phyloP scores from a whole-genome alignment of 306 rosid species.

The Oemleria cerasiformis region DNA sequence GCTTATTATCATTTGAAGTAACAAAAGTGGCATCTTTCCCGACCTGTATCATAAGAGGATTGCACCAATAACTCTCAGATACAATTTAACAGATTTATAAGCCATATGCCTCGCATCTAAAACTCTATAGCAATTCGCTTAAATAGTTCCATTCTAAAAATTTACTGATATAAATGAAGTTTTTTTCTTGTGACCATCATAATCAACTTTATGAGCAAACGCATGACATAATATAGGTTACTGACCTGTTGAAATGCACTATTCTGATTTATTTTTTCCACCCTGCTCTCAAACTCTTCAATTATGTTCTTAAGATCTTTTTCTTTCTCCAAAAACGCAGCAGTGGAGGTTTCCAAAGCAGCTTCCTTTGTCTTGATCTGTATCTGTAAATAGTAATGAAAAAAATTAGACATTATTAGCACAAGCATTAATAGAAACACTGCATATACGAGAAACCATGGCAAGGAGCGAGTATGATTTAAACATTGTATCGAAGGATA shows the following conservation, averaged over 20 bases:
- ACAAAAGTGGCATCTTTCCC: slow-evolving; percentile 24
- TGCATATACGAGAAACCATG: background rate
- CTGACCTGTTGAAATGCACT: slow-evolving; percentile 57
- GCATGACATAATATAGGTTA: background rate
- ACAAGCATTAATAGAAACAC: background rate
- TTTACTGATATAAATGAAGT: background rate
- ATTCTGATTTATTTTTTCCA: slow-evolving; percentile 54
- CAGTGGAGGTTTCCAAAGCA: slow-evolving; percentile 55
- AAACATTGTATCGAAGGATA: background rate
- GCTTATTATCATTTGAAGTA: slow-evolving; percentile 20
- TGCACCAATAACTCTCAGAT: background rate
- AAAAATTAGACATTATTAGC: background rate
- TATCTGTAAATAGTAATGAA: slow-evolving; percentile 43
- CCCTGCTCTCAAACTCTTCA: slow-evolving; percentile 57
- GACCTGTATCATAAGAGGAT: slow-evolving; percentile 38
- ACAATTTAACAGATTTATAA: background rate
- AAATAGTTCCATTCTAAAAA: background rate
- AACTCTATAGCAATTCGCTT: background rate
- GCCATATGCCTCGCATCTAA: background rate
- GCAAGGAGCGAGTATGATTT: background rate
- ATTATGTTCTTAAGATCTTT: slow-evolving; percentile 69
- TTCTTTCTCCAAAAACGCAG: slow-evolving; percentile 62
- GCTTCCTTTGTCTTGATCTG: slow-evolving; percentile 60
- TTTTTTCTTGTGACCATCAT: background rate
- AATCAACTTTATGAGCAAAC: background rate